These are phyloP conservation scores for Gynochthodes officinalis DNA, from an alignment of 257 asterid species.

Conservation along the genomic window DNA sequence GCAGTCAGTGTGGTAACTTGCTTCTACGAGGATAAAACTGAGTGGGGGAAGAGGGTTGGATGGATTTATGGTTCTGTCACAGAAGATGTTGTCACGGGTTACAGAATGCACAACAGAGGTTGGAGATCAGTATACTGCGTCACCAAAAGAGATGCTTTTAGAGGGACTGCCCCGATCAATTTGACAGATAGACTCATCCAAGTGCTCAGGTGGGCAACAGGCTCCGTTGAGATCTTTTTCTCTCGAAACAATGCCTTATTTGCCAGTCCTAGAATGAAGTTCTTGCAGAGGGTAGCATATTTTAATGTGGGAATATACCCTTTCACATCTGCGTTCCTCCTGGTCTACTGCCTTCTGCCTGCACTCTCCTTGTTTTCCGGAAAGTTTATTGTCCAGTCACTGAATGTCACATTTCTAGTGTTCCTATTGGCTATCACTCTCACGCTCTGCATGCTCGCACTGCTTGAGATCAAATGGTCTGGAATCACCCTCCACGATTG, in stretches of 20 bases:
- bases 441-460: slow-evolving; percentile 64
- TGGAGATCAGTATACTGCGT: slow-evolving; percentile 90
- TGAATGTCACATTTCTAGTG: slow-evolving; percentile 56
- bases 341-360: slow-evolving; percentile 75
- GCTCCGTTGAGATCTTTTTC: slow-evolving; percentile 90
- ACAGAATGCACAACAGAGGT: slow-evolving; percentile 86
- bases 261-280: slow-evolving; percentile 78
- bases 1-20: slow-evolving; percentile 80
- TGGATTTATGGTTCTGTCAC: slow-evolving; percentile 96
- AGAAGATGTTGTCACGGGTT: slow-evolving; percentile 89
- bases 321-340: slow-evolving; percentile 73
- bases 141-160: slow-evolving; percentile 73
- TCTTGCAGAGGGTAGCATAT: slow-evolving; percentile 76
- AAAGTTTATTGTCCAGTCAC: slow-evolving; percentile 72
- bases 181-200: slow-evolving; percentile 78
- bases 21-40: slow-evolving; percentile 84
- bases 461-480: slow-evolving; percentile 86
- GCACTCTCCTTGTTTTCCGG: slow-evolving; percentile 90
- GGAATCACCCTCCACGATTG: slow-evolving; percentile 86
- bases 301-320: slow-evolving; percentile 91
- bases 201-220: slow-evolving; percentile 97
- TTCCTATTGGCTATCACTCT: slow-evolving; percentile 57
- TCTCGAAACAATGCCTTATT: slow-evolving; percentile 78
- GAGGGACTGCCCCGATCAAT: slow-evolving; percentile 98
- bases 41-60: slow-evolving; percentile 90